A percentile compares a stretch with the other conserved stretches of the same genome.
Evolutionary conservation across 2,329 filamentous ascomycete species (phyloP).

Genomic region (Hirsutella rhossiliensis): DNA sequence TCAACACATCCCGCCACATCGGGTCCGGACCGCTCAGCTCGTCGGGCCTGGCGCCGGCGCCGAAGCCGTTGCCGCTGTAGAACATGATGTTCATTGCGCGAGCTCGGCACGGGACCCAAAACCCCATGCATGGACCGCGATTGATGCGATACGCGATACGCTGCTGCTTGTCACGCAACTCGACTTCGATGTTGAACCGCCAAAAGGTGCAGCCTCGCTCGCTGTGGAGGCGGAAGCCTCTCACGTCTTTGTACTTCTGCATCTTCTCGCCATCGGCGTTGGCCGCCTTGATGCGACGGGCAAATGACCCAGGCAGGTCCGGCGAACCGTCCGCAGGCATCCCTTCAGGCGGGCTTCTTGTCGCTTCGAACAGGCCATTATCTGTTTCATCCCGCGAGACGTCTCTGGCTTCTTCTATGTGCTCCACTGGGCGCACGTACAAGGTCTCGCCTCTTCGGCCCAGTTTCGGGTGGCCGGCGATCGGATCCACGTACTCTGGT

Average conservation of each 20-base stretch:
- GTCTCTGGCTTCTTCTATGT: conserved; percentile 67
- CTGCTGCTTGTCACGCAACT: conserved; percentile 65
- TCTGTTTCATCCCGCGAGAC: conserved; percentile 71
- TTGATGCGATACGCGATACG: conserved; percentile 95
- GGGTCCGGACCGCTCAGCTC: conserved; percentile 86
- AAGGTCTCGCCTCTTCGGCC: conserved; percentile 76
- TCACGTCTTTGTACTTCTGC: conserved; percentile 72
- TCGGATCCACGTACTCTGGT: conserved; percentile 77
- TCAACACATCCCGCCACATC: conserved; percentile 91
- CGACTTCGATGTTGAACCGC: conserved; percentile 91
- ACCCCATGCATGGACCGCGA: conserved; percentile 72
- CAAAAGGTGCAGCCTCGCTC: conserved; percentile 90
- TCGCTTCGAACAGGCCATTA: conserved; percentile 68
- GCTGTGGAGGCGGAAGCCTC: conserved; percentile 68
- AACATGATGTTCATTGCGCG: conserved; percentile 99
- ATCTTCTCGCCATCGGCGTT: conserved; percentile 66
- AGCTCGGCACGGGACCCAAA: conserved; percentile 82
- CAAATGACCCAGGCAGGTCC: conserved; percentile 41
- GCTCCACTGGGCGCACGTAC: conserved; percentile 81
- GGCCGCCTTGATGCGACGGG: conserved; percentile 38
- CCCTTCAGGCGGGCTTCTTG: conserved; percentile 39
- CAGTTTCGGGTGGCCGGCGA: conserved; percentile 77
- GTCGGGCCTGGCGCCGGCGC: conserved; percentile 62
- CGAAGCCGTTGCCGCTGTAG: conserved; percentile 95
- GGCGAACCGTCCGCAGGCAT: conserved; percentile 25